phyloP scores from a whole-genome alignment of 2,329 filamentous ascomycete species.

The Magnaporthiopsis incrustans region DNA sequence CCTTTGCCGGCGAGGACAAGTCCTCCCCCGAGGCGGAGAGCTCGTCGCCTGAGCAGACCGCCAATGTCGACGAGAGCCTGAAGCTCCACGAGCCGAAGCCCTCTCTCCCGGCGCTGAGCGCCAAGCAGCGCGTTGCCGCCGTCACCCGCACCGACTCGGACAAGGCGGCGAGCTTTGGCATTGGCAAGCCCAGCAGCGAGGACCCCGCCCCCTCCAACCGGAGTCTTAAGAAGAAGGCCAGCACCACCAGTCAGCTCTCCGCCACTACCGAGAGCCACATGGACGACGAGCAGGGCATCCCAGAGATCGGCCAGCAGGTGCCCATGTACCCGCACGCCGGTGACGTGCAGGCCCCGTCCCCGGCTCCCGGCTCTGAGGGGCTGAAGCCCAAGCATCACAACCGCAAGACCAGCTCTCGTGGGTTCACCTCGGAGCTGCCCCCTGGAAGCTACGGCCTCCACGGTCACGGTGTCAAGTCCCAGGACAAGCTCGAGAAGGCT shows the following conservation, averaged over 20 bases:
- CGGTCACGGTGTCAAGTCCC: conserved; percentile 68
- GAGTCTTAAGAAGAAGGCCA: conserved; percentile 56
- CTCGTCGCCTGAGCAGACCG: conserved; percentile 61
- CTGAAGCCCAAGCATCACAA: conserved; percentile 46
- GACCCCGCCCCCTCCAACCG: conserved; percentile 35
- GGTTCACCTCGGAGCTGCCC: conserved; percentile 56
- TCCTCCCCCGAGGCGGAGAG: conserved; percentile 30
- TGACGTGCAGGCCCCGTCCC: conserved; percentile 92
- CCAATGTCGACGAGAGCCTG: conserved; percentile 70
- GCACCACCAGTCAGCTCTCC: conserved; percentile 42
- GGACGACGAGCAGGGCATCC: conserved; percentile 80
- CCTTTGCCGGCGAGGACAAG: conserved; percentile 37
- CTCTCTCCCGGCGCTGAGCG: conserved; percentile 70
- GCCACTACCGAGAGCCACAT: conserved; percentile 39
- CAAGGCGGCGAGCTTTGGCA: conserved; percentile 73
- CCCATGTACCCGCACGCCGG: conserved; percentile 90
- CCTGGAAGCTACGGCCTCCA: conserved; percentile 91
- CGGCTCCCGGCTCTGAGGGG: conserved; percentile 45
- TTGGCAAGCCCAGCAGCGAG: conserved; percentile 60
- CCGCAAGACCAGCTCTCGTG: conserved; percentile 65
- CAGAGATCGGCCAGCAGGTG: conserved; percentile 84
- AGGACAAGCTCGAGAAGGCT: conserved; percentile 70
- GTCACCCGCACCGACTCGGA: conserved; percentile 91
- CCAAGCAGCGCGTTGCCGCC: conserved; percentile 71
- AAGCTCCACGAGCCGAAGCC: conserved; percentile 86